A percentile compares a stretch with the other conserved stretches of the same genome.
Evolutionary conservation across 768 basidiomycete genomes (phyloP).

Genomic region (Tricholomella constricta): DNA sequence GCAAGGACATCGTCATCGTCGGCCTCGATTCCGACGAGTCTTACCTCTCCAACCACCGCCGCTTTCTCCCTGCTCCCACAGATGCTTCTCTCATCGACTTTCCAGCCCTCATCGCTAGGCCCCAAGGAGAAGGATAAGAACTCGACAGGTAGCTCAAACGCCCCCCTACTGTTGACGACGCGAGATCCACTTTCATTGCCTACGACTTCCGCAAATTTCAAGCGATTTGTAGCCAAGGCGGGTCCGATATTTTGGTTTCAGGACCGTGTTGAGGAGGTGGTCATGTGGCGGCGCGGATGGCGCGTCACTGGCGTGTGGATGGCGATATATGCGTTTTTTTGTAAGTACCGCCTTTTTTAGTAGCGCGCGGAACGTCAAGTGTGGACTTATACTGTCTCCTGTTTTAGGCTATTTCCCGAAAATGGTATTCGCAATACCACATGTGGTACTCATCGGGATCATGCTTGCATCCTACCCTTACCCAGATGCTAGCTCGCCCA

Average conservation of each 20-base stretch:
- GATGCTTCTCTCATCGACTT: slow-evolving; percentile 34
- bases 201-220: slow-evolving; percentile 77
- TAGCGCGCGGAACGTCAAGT: background rate
- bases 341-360: slow-evolving; percentile 42
- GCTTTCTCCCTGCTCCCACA: slow-evolving; percentile 37
- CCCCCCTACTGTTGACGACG: slow-evolving; percentile 50
- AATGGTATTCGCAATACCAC: slow-evolving; percentile 69
- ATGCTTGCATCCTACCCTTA: slow-evolving; percentile 70
- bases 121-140: slow-evolving; percentile 22
- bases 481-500: slow-evolving; percentile 21
- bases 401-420: slow-evolving; percentile 78
- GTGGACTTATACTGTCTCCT: background rate
- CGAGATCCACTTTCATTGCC: slow-evolving; percentile 76
- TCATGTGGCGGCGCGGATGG: slow-evolving; percentile 82
- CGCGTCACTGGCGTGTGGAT: slow-evolving; percentile 75
- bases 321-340: slow-evolving; percentile 74
- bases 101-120: slow-evolving; percentile 20
- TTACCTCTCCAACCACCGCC: slow-evolving; percentile 28
- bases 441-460: slow-evolving; percentile 58
- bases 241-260: slow-evolving; percentile 90
- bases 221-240: slow-evolving; percentile 72
- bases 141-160: slow-evolving; percentile 18
- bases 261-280: slow-evolving; percentile 82
- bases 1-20: slow-evolving; percentile 21
- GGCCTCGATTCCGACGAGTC: slow-evolving; percentile 14